phyloP scores from a whole-genome alignment of 768 basidiomycete genomes.

The Mycena albidolilacea region DNA sequence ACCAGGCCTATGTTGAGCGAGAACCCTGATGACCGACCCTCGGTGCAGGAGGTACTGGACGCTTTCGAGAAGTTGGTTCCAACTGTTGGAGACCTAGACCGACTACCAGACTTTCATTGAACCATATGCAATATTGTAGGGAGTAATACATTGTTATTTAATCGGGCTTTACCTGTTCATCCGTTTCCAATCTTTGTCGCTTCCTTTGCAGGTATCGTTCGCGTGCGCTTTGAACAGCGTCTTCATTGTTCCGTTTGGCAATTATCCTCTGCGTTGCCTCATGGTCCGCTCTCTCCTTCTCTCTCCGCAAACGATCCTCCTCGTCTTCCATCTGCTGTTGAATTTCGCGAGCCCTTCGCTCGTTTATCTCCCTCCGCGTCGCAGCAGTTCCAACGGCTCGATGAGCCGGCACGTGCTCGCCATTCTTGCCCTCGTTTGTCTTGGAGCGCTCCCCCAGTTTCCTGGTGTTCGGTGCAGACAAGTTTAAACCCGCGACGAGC shows the following conservation, averaged over 20 bases:
- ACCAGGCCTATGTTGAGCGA: constrained; percentile 73
- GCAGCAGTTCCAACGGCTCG: constrained; percentile 91
- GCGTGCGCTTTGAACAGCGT: constrained; percentile 80
- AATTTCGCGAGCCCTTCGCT: constrained; percentile 85
- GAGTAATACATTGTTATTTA: constrained; percentile 32
- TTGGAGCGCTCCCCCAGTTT: constrained; percentile 65
- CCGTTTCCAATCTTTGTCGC: constrained; percentile 76
- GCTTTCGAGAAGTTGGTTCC: constrained; percentile 67
- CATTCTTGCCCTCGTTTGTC: constrained; percentile 42
- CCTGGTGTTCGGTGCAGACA: constrained; percentile 87
- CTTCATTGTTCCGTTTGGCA: constrained; percentile 81
- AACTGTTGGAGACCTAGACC: constrained; percentile 54
- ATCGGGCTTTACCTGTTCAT: constrained; percentile 38
- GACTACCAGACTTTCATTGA: constrained; percentile 34
- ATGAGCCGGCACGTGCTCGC: constrained; percentile 63
- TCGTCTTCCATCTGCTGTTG: constrained; percentile 86
- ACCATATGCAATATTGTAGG: constrained; percentile 9
- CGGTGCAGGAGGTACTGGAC: constrained; percentile 61
- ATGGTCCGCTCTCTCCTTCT: constrained; percentile 72
- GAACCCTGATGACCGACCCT: constrained; percentile 66
- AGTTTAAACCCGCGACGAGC: constrained; percentile 91
- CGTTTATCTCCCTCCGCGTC: constrained; percentile 84
- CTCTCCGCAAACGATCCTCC: constrained; percentile 67
- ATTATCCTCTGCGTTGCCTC: constrained; percentile 78
- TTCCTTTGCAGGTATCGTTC: constrained; percentile 87